Conservation (phyloP, 805 yeast genomes). For the Wickerhamiella kurtzmanii region DNA sequence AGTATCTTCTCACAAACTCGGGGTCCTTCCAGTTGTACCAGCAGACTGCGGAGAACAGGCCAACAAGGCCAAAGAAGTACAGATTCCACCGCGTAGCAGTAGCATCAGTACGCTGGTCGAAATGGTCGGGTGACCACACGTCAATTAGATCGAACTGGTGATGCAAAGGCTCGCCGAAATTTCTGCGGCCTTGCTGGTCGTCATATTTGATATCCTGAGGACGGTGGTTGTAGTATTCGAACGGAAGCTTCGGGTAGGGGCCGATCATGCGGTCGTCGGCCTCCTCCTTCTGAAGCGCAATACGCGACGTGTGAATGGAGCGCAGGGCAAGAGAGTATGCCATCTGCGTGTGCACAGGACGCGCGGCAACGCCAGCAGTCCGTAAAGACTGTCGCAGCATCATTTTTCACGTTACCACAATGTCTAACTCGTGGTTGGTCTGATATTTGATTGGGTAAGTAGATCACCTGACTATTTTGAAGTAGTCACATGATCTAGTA, state of each 20-base stretch:
- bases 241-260: constrained; percentile 45
- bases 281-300: constrained; percentile 8
- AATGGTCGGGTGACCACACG: constrained; percentile 77
- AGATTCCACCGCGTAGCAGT: constrained; percentile 46
- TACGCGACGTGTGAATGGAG: neutral
- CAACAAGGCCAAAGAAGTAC: constrained; percentile 37
- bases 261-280: constrained; percentile 20
- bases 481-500: neutral
- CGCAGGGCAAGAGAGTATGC: neutral
- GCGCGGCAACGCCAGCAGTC: neutral
- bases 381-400: neutral
- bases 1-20: constrained; percentile 63
- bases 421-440: neutral
- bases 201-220: constrained; percentile 65
- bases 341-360: neutral
- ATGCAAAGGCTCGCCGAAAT: constrained; percentile 57
- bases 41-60: constrained; percentile 22
- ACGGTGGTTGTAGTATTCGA: constrained; percentile 47
- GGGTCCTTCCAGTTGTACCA: constrained; percentile 40
- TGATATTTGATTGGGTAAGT: neutral
- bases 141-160: constrained; percentile 62
- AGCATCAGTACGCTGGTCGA: constrained; percentile 42
- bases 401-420: neutral
- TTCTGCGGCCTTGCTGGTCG: constrained; percentile 70
- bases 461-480: no score